phyloP scores from a whole-genome alignment of 257 asterid genomes.

The Nicotiana undulata region DNA sequence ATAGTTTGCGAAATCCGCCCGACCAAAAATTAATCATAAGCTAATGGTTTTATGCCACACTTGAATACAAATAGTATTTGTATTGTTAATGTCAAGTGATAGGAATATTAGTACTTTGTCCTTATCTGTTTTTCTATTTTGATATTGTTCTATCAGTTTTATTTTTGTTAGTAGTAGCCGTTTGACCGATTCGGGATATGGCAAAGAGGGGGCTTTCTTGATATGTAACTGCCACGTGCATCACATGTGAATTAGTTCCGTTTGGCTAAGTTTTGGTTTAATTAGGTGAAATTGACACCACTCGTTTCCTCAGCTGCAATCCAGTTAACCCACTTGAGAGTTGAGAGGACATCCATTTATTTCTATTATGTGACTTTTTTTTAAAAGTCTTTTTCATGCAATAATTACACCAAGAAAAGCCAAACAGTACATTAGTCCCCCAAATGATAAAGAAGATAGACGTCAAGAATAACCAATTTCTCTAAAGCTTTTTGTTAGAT shows the following conservation, averaged over 20 bases:
- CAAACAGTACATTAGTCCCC: not conserved
- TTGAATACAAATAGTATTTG: not conserved
- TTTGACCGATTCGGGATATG: not conserved
- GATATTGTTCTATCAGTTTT: not conserved
- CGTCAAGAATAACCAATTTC: not conserved
- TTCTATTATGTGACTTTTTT: not conserved
- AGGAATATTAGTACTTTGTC: not conserved
- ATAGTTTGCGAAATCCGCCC: too few species aligned
- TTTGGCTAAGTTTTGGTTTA: not conserved
- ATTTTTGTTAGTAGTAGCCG: not conserved
- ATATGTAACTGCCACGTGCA: not conserved
- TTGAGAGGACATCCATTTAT: not conserved
- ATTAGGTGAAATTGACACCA: not conserved
- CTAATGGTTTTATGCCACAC: too few species aligned
- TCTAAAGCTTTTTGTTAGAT: not conserved
- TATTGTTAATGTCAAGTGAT: not conserved
- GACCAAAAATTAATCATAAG: too few species aligned
- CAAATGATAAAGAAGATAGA: not conserved
- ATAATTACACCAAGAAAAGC: not conserved
- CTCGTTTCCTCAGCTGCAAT: not conserved
- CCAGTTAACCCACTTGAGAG: not conserved
- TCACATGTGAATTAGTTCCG: slow-evolving; percentile 1
- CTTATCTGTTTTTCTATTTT: not conserved
- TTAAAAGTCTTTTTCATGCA: not conserved
- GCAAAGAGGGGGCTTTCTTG: not conserved